A percentile compares a stretch with the other conserved stretches of the same genome.
Conservation (phyloP, 2,329 filamentous ascomycete genomes). For the Alternaria atra region DNA sequence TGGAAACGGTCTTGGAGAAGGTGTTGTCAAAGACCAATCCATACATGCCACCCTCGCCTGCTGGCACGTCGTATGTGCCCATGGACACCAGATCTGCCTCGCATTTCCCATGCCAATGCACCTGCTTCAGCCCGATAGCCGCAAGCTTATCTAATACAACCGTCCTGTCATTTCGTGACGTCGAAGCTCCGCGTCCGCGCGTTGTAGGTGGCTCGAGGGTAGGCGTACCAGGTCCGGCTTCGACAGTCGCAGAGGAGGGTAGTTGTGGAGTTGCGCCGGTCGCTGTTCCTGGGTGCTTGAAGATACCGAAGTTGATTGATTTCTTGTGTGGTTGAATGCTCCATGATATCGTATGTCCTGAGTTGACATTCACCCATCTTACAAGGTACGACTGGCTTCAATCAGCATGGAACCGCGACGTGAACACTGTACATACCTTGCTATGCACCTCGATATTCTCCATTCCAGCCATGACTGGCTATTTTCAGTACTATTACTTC, state of each 20-base stretch:
- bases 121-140: constrained; percentile 68
- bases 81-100: constrained; percentile 95
- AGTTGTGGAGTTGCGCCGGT: constrained; percentile 57
- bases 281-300: constrained; percentile 89
- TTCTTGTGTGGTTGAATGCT: constrained; percentile 98
- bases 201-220: constrained; percentile 62
- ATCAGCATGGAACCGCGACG: constrained; percentile 23
- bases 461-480: constrained; percentile 80
- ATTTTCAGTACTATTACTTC: background rate
- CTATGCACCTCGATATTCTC: constrained; percentile 97
- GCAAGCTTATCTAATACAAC: constrained; percentile 73
- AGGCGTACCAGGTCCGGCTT: constrained; percentile 47
- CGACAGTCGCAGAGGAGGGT: constrained; percentile 44
- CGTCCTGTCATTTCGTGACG: constrained; percentile 72
- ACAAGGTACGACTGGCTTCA: constrained; percentile 87
- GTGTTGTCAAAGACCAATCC: constrained; percentile 98
- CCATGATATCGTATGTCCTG: constrained; percentile 94
- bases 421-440: constrained; percentile 70
- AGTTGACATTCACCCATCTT: constrained; percentile 92
- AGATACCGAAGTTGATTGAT: constrained; percentile 97
- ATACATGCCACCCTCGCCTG: constrained; percentile 87
- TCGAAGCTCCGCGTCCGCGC: constrained; percentile 63
- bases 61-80: constrained; percentile 82
- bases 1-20: constrained; percentile 90
- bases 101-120: constrained; percentile 89